Evolutionary conservation across 805 yeast species (phyloP), one percentile per base, ranked within the genome.

Genomic region (Lipomyces orientalis): DNA sequence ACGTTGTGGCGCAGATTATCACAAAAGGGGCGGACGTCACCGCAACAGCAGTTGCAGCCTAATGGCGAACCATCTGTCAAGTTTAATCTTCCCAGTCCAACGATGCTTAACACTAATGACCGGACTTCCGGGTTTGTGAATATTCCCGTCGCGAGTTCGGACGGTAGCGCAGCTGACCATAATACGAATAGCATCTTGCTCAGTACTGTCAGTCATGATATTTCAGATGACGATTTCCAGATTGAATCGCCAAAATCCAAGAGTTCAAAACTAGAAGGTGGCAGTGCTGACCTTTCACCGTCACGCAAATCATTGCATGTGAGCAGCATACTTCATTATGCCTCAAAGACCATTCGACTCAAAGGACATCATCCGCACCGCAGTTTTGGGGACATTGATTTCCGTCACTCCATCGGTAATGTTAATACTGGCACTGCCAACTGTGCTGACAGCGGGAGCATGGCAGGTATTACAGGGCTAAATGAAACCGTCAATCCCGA

Each of bases 1-100:
- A 60, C 62, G 16, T 16, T 60, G 22, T 60, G 62, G 62, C 56
- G 62, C 16, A 25, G 61, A 19, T 25, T 60, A 29, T 60, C 62
- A 9, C 59, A 19, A n/a, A 60, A 52, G 52, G 64, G 8, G 43
- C 64, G 19, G 55, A 16, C n/a, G 19, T 59, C 10, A 34, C 59
- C 22, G 51, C 49, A 10, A 39, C 58, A 6, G 58, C 64, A 9
- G 22, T 31, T 54, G 43, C 54, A 29, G 34, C 43, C 33, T 31
- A 46, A 57, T 35, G 25, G 31, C 9, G 58, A 25, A 16, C 58
- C 58, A 16, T 29, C 61, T n/a, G 25, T 59, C 35, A 31, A 52
- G 25, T 46, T 62, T 54, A 34, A n/a, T 14, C 54, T 65, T 51
- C 69, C 69, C 19, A 65, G 69, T 52, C 66, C 70, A 16, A 60